phyloP scores from a whole-genome alignment of 768 basidiomycete genomes.

The Sistotremastrum niveocremeum region DNA sequence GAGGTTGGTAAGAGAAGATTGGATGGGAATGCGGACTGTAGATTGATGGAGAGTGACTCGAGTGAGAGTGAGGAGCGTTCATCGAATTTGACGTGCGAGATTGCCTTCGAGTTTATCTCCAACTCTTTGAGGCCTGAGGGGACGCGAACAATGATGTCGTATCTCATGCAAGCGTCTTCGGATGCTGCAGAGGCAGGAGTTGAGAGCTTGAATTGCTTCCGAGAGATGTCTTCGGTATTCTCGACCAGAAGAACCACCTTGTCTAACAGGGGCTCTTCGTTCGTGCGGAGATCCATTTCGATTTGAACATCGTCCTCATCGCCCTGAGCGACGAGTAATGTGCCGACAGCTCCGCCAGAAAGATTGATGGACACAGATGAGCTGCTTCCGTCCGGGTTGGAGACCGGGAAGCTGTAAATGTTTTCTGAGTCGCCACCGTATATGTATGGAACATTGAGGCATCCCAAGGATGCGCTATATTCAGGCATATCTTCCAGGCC shows the following conservation, averaged over 20 bases:
- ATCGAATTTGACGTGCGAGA: conserved; percentile 37
- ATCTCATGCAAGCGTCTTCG: conserved; percentile 31
- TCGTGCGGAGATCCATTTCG: conserved; percentile 33
- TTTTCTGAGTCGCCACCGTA: conserved; percentile 26
- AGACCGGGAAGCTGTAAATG: conserved; percentile 26
- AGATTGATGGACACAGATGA: conserved; percentile 24
- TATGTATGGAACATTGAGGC: conserved; percentile 28
- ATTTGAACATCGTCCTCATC: conserved; percentile 31
- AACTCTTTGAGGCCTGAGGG: conserved; percentile 38
- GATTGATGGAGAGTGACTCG: conserved; percentile 31
- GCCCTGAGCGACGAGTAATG: conserved; percentile 34
- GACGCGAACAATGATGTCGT: conserved; percentile 36
- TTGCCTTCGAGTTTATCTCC: conserved; percentile 28
- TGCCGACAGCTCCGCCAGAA: conserved; percentile 35
- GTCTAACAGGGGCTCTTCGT: conserved; percentile 27
- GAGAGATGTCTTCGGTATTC: conserved; percentile 17
- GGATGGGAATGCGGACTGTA: conserved; percentile 21
- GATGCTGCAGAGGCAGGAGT: background rate
- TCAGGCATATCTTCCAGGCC: conserved; percentile 44
- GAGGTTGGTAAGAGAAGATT: conserved; percentile 36
- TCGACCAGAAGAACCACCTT: conserved; percentile 20
- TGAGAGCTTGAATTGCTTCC: background rate
- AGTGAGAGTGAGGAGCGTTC: conserved; percentile 27
- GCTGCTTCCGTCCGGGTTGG: conserved; percentile 24
- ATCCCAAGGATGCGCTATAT: conserved; percentile 40